These are phyloP conservation scores for Turnera subulata DNA, from an alignment of 345 rosid genomes.

Conservation along the genomic window DNA sequence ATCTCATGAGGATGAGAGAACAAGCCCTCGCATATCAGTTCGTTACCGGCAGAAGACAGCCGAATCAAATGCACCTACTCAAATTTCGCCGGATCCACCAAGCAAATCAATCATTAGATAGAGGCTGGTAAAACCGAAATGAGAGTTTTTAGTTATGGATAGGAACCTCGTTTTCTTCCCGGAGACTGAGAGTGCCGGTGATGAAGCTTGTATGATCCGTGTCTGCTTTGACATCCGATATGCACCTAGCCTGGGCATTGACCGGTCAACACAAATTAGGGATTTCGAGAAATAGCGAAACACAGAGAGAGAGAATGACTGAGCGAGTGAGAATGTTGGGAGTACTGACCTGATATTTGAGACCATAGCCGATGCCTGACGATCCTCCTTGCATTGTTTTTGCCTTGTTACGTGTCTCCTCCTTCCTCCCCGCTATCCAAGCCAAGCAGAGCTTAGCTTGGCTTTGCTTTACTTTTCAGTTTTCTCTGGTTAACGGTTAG, in stretches of 20 bases:
- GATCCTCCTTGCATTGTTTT: constrained; percentile 79
- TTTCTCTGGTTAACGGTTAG: too few relatives aligned
- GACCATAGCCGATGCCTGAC: constrained; percentile 81
- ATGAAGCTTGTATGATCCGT: constrained; percentile 92
- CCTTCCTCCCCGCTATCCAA: background rate
- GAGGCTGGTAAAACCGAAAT: background rate
- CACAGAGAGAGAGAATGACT: constrained; percentile 8
- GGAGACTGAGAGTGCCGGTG: constrained; percentile 86
- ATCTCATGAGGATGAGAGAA: constrained; percentile 93
- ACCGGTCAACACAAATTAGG: constrained; percentile 3
- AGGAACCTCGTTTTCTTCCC: constrained; percentile 86
- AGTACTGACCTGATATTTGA: constrained; percentile 70
- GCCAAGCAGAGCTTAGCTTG: background rate
- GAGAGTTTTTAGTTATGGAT: background rate
- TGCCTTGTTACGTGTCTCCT: background rate
- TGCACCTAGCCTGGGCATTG: constrained; percentile 73
- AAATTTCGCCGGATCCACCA: constrained; percentile 9
- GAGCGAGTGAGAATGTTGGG: background rate
- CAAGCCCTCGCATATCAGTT: constrained; percentile 83
- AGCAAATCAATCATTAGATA: too few relatives aligned
- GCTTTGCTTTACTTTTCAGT: too few relatives aligned
- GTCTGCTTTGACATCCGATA: constrained; percentile 90
- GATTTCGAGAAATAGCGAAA: background rate
- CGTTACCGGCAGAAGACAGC: constrained; percentile 81
- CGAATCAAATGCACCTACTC: constrained; percentile 85